These are phyloP conservation scores for Cercospora sojina DNA, from an alignment of 2,329 filamentous ascomycete genomes.

Conservation along the genomic window DNA sequence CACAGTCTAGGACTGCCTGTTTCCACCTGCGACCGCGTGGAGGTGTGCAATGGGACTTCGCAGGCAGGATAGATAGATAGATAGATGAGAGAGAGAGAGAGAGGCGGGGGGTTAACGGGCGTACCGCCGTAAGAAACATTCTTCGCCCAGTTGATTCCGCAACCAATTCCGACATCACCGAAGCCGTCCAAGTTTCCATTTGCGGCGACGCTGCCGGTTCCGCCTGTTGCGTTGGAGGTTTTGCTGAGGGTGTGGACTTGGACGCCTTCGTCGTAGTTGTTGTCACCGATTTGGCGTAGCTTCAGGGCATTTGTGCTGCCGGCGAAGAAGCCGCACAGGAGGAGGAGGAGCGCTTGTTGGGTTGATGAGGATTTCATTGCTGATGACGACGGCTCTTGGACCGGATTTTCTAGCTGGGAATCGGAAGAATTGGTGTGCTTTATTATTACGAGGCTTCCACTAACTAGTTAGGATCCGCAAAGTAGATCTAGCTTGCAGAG, in stretches of 20 bases:
- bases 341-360: not conserved
- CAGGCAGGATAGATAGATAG: too few relatives aligned
- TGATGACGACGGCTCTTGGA: not conserved
- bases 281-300: not conserved
- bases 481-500: not conserved
- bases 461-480: too few relatives aligned
- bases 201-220: slow-evolving; percentile 20
- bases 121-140: slow-evolving; percentile 23
- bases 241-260: slow-evolving; percentile 14
- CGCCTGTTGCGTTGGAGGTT: slow-evolving; percentile 20
- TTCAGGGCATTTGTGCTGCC: not conserved
- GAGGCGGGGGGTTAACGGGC: too few relatives aligned
- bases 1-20: too few relatives aligned
- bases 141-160: slow-evolving; percentile 24
- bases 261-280: not conserved
- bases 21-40: too few relatives aligned
- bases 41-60: too few relatives aligned
- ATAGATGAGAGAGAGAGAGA: too few relatives aligned
- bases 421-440: not conserved
- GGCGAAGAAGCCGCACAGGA: not conserved
- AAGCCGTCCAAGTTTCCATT: slow-evolving; percentile 20
- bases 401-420: too few relatives aligned
- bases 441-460: not conserved
- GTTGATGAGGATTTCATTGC: not conserved
- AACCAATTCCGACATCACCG: slow-evolving; percentile 21